These are phyloP conservation scores for Cladosporium sp. DNA, from an alignment of 2,329 filamentous ascomycete species.

Conservation along the genomic window DNA sequence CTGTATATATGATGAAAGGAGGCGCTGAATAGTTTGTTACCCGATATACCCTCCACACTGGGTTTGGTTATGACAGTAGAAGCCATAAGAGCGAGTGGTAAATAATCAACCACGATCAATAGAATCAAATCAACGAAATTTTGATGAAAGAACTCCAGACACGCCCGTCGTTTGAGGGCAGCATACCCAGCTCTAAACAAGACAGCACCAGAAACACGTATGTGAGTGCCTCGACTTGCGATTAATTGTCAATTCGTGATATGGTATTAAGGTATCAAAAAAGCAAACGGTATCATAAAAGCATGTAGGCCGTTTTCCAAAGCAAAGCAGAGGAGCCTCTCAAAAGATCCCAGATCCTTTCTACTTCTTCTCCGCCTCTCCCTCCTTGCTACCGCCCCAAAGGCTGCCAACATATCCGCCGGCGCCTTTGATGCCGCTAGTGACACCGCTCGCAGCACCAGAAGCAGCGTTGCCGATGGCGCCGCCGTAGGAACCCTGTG, in stretches of 20 bases:
- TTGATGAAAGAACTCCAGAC: no score
- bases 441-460: conserved; percentile 24
- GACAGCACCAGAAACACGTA: no score
- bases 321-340: background rate
- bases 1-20: background rate
- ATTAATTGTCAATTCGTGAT: background rate
- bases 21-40: background rate
- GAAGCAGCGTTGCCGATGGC: conserved; percentile 30
- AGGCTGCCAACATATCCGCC: conserved; percentile 31
- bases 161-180: no score
- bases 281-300: background rate
- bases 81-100: no score
- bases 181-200: no score
- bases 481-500: conserved; percentile 44
- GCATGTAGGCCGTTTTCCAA: background rate
- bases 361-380: conserved; percentile 15
- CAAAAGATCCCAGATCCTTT: background rate
- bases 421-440: conserved; percentile 29
- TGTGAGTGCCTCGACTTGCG: no score
- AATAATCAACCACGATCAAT: no score
- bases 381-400: conserved; percentile 30
- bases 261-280: background rate
- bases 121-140: no score
- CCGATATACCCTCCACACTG: background rate
- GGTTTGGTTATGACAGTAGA: no score